A percentile compares a stretch with the other conserved stretches of the same genome.
Evolutionary conservation across 352 stramenopile genomes (phyloP).

Genomic region (Plasmopara viticola): DNA sequence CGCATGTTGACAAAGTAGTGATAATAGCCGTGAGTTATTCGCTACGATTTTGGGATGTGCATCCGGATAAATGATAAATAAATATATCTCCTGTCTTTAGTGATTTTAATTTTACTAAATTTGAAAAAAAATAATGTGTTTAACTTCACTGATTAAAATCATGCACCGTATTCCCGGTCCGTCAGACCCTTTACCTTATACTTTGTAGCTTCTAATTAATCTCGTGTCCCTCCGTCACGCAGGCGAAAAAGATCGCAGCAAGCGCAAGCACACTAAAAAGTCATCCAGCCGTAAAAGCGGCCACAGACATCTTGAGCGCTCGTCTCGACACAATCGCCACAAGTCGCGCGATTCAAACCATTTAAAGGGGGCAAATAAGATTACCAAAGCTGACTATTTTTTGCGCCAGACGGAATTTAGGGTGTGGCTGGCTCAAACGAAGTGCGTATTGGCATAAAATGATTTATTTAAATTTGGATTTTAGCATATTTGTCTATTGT

Average conservation of each 20-base stretch:
- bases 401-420: slow-evolving; percentile 59
- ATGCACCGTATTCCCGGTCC: too few species aligned
- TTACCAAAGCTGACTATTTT: slow-evolving; percentile 68
- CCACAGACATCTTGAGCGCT: slow-evolving; percentile 27
- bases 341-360: slow-evolving; percentile 20
- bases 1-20: too few species aligned
- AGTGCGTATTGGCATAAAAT: slow-evolving; percentile 23
- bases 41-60: too few species aligned
- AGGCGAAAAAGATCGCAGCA: slow-evolving; percentile 10
- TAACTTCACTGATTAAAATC: too few species aligned
- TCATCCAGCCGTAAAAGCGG: slow-evolving; percentile 18
- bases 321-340: slow-evolving; percentile 15
- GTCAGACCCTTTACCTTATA: too few species aligned
- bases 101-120: too few species aligned
- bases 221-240: too few species aligned
- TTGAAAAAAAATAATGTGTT: too few species aligned
- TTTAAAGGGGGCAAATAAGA: slow-evolving; percentile 19
- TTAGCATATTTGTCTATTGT: slow-evolving; percentile 4
- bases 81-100: too few species aligned
- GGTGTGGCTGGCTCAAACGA: slow-evolving; percentile 57
- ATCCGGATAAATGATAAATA: too few species aligned
- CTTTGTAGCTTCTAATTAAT: too few species aligned
- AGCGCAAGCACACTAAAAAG: slow-evolving; percentile 19
- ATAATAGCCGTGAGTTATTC: too few species aligned
- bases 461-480: neutral